Evolutionary conservation across 345 rosid genomes (phyloP).

Genomic region (Zanthoxylum bungeanum): DNA sequence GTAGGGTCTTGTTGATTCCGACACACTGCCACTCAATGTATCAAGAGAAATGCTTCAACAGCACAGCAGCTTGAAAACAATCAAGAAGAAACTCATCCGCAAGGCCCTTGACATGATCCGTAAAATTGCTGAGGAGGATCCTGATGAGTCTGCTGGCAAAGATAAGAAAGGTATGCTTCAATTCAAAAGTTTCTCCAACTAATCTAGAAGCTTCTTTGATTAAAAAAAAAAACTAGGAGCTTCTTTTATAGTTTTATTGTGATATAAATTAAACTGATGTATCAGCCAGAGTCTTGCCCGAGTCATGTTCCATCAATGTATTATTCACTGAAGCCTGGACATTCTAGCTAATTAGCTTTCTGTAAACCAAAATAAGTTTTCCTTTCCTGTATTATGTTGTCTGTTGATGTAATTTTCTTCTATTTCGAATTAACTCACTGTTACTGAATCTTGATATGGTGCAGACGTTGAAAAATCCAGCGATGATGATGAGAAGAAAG

Average conservation of each 20-base stretch:
- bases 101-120: constrained; percentile 98
- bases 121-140: constrained; percentile 87
- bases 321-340: neutral
- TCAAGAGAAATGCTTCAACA: constrained; percentile 99
- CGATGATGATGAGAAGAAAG: constrained; percentile 75
- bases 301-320: neutral
- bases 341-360: neutral
- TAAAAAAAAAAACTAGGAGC: too few species aligned
- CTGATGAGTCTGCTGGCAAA: constrained; percentile 68
- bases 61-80: constrained; percentile 92
- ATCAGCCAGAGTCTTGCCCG: neutral
- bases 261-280: neutral
- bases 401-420: neutral
- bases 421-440: neutral
- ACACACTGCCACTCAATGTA: constrained; percentile 88
- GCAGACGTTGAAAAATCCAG: constrained; percentile 63
- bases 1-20: constrained; percentile 99
- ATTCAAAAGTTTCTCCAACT: neutral
- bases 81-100: constrained; percentile 93
- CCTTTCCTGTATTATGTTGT: neutral
- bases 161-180: constrained; percentile 64
- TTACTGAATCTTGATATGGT: constrained; percentile 4
- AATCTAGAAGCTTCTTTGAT: neutral
- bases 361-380: neutral
- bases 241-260: neutral